Evolutionary conservation across 495 filamentous ascomycete species (phyloP).

Genomic region (Xylaria scruposa): DNA sequence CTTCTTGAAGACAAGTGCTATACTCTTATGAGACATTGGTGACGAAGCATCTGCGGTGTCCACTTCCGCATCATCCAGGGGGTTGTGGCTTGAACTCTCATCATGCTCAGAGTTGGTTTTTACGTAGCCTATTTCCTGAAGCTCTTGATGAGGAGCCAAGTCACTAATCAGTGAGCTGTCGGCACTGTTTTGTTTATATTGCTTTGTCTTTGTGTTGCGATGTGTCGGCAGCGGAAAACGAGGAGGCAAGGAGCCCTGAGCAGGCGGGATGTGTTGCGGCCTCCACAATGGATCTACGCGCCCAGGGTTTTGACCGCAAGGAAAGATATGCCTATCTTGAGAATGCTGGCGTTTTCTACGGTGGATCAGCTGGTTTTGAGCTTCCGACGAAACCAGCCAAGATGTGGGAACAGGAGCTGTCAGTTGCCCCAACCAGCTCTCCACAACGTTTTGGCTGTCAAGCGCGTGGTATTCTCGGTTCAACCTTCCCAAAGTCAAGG

Average conservation of each 20-base stretch:
- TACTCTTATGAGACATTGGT: conserved; percentile 22
- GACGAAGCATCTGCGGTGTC: conserved; percentile 29
- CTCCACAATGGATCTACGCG: conserved; percentile 38
- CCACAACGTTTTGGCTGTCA: conserved; percentile 36
- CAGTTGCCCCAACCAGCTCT: conserved; percentile 47
- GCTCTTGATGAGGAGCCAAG: not conserved
- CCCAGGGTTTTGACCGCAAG: conserved; percentile 28
- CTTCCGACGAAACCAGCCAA: conserved; percentile 26
- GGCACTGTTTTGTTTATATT: conserved; percentile 26
- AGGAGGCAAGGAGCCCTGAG: conserved; percentile 19
- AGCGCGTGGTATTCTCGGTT: conserved; percentile 28
- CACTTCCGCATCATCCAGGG: conserved; percentile 22
- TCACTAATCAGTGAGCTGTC: conserved; percentile 39
- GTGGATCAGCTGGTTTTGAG: conserved; percentile 23
- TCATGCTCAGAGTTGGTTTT: conserved; percentile 20
- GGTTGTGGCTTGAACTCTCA: not conserved
- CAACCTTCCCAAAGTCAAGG: conserved; percentile 22
- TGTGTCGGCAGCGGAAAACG: not conserved
- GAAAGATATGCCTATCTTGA: conserved; percentile 23
- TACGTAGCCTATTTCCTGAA: not conserved
- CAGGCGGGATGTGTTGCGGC: conserved; percentile 35
- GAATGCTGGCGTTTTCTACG: conserved; percentile 15
- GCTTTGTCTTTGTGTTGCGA: conserved; percentile 30
- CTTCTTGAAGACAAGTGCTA: conserved; percentile 56
- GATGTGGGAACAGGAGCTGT: conserved; percentile 32